phyloP scores from a whole-genome alignment of 1,284 basidiomycete species.

The Irpex sp. region DNA sequence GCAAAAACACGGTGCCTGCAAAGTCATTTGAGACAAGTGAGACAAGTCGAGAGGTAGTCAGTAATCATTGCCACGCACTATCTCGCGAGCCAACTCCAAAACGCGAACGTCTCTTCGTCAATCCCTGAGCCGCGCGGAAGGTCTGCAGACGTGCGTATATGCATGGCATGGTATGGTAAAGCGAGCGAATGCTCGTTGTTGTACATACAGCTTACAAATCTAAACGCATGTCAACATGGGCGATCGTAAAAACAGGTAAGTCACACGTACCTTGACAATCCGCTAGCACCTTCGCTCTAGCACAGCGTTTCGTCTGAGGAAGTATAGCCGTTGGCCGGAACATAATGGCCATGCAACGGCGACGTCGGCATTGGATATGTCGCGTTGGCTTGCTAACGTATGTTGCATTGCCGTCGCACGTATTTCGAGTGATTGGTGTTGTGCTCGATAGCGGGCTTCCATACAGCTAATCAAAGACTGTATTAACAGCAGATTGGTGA shows the following conservation, averaged over 20 bases:
- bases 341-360: constrained; percentile 66
- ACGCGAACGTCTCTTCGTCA: constrained; percentile 95
- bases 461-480: constrained; percentile 84
- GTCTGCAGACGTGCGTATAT: constrained; percentile 83
- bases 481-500: background rate
- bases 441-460: constrained; percentile 87
- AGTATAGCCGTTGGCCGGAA: constrained; percentile 83
- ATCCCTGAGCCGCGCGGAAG: constrained; percentile 94
- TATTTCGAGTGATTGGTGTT: constrained; percentile 91
- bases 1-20: constrained; percentile 80
- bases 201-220: constrained; percentile 91
- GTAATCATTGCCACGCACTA: constrained; percentile 56
- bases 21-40: background rate
- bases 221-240: constrained; percentile 26
- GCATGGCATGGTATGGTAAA: constrained; percentile 76
- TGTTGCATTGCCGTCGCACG: constrained; percentile 83
- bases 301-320: constrained; percentile 96
- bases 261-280: constrained; percentile 88
- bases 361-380: constrained; percentile 45
- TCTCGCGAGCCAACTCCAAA: constrained; percentile 93
- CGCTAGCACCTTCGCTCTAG: constrained; percentile 94
- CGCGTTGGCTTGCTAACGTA: constrained; percentile 54
- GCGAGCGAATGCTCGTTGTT: constrained; percentile 78
- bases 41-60: constrained; percentile 1
- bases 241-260: background rate